phyloP scores from a whole-genome alignment of 2,329 filamentous ascomycete genomes.

The Neonectria hederae region DNA sequence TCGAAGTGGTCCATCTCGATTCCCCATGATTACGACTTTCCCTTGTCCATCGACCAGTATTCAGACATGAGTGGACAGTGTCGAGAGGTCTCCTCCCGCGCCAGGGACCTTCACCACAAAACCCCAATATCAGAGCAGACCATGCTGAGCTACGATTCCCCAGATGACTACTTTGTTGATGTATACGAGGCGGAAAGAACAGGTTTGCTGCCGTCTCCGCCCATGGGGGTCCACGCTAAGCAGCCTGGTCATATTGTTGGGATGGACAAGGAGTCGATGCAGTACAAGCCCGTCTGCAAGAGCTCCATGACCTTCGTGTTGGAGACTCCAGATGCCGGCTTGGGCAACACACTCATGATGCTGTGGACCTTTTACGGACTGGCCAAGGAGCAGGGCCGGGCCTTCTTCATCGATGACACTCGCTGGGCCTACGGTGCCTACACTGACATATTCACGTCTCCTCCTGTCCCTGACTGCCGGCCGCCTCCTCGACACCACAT shows the following conservation, averaged over 20 bases:
- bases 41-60: slow-evolving; percentile 73
- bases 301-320: slow-evolving; percentile 81
- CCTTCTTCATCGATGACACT: slow-evolving; percentile 87
- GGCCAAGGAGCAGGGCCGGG: slow-evolving; percentile 75
- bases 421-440: slow-evolving; percentile 85
- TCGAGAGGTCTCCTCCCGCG: slow-evolving; percentile 68
- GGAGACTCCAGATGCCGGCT: slow-evolving; percentile 76
- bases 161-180: slow-evolving; percentile 77
- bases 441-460: slow-evolving; percentile 74
- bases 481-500: slow-evolving; percentile 79
- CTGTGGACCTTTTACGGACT: slow-evolving; percentile 87
- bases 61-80: slow-evolving; percentile 74
- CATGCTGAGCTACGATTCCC: slow-evolving; percentile 64
- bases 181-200: slow-evolving; percentile 74
- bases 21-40: slow-evolving; percentile 72
- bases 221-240: slow-evolving; percentile 51
- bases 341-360: slow-evolving; percentile 80
- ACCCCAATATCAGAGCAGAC: slow-evolving; percentile 54
- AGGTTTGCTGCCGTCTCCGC: slow-evolving; percentile 64
- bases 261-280: slow-evolving; percentile 53
- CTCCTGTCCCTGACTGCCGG: slow-evolving; percentile 71
- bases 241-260: slow-evolving; percentile 59
- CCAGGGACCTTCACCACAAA: slow-evolving; percentile 57
- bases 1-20: slow-evolving; percentile 86
- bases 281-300: slow-evolving; percentile 68